Evolutionary conservation across 805 yeast genomes (phyloP).

Genomic region (Pichia kluyveri): DNA sequence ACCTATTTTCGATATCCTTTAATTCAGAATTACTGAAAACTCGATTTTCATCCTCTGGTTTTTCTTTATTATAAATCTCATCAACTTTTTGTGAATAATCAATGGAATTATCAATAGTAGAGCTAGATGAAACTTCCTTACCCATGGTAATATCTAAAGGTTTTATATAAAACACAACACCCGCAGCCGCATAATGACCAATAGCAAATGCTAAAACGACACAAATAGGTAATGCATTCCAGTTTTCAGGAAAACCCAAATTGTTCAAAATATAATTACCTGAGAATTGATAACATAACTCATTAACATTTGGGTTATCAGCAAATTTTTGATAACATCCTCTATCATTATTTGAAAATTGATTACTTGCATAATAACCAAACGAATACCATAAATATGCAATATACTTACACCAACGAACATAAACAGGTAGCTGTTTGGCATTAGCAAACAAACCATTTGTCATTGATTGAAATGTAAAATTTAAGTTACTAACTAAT

Average conservation of each 20-base stretch:
- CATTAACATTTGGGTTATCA: constrained; percentile 20
- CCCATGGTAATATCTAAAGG: constrained; percentile 48
- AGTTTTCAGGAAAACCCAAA: constrained; percentile 53
- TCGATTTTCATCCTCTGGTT: background rate
- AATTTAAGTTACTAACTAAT: constrained; percentile 51
- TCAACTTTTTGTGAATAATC: constrained; percentile 1
- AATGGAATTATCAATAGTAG: constrained; percentile 11
- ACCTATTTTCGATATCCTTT: background rate
- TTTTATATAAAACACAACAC: constrained; percentile 36
- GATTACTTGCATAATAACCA: constrained; percentile 58
- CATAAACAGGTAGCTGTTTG: constrained; percentile 70
- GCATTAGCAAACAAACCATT: constrained; percentile 78
- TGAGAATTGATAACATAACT: constrained; percentile 37
- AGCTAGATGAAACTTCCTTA: constrained; percentile 17
- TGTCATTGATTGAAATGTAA: constrained; percentile 66
- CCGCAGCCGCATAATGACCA: constrained; percentile 43
- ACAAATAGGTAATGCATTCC: constrained; percentile 60
- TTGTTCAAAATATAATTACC: constrained; percentile 46
- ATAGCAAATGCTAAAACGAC: constrained; percentile 50
- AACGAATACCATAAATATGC: constrained; percentile 74
- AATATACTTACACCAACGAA: constrained; percentile 72
- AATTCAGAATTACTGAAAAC: background rate
- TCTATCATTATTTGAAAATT: constrained; percentile 54
- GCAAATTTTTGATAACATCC: constrained; percentile 38
- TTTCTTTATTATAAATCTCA: background rate